Evolutionary conservation across 1,139 yeast species (phyloP), one percentile per base, ranked within the genome.

Genomic region (Chernovozyma aurita): DNA sequence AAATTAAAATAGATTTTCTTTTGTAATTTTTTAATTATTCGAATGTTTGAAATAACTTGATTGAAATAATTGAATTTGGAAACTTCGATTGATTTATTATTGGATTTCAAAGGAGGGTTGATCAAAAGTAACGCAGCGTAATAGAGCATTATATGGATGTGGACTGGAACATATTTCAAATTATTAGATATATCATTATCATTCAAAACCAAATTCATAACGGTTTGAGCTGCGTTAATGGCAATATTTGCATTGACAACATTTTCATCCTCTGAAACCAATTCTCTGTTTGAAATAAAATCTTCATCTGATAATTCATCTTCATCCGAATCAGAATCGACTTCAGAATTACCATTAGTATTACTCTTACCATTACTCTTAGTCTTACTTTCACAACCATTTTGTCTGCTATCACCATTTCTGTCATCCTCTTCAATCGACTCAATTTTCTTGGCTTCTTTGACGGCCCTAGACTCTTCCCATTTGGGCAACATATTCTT

Each of bases 141-240:
- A 49, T 80, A 80, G 15, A 80, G 58, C 86, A 81, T 80, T 35
- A 81, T 71, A 48, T 80, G 85, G 28, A 81, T 77, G 52, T 81
- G 87, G 12, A 80, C 76, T 0, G 88, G 88, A 13, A 80, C 82
- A 48, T 78, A 81, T 48, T 70, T 73, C 42, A 81, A 61, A 33
- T 79, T 78, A 17, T 68, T 65, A 29, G 72, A 53, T 28, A 81
- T 77, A 50, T 81, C 87, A 18, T 65, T 60, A 50, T 81, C 87
- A 35, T 70, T 73, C 4, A 79, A 61, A 1, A 79, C 81, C 35
- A 80, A 57, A 42, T 74, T 76, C 33, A 81, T 53, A 1, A 81
- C 80, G 0, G 84, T 77, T 35, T 72, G 73, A 0, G 88, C 87
- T 0, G 88, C 83, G 35, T 74, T 70, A 15, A 73, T 52, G 0